Evolutionary conservation across 495 filamentous ascomycete genomes (phyloP).

Genomic region (Peziza echinospora): DNA sequence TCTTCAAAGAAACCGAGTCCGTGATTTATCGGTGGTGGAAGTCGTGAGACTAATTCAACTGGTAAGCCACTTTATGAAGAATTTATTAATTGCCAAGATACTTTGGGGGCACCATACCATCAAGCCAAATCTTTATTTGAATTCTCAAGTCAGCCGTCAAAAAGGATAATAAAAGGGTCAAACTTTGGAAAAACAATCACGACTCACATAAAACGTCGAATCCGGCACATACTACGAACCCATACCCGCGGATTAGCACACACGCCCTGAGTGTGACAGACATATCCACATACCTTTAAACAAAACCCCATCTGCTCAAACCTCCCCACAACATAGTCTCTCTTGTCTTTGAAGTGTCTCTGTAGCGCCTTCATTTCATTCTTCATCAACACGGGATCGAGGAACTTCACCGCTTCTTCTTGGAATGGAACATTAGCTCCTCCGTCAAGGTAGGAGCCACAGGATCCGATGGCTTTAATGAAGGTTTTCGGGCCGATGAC

Average conservation of each 20-base stretch:
- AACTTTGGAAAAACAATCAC: too few species aligned
- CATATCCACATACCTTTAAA: constrained; percentile 1
- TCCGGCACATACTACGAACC: constrained; percentile 56
- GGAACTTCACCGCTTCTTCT: constrained; percentile 77
- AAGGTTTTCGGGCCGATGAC: constrained; percentile 91
- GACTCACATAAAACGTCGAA: constrained; percentile 55
- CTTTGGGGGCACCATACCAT: constrained; percentile 28
- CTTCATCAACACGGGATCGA: constrained; percentile 57
- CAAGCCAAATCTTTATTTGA: constrained; percentile 70
- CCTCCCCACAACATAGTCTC: constrained; percentile 65
- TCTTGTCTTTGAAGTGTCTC: constrained; percentile 66
- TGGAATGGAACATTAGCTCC: constrained; percentile 91
- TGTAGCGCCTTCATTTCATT: constrained; percentile 83
- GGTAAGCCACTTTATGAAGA: too few species aligned
- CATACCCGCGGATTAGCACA: constrained; percentile 5
- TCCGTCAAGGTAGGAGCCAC: constrained; percentile 87
- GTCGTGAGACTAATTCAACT: constrained; percentile 7
- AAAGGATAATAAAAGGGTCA: constrained; percentile 10
- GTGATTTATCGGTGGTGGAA: constrained; percentile 62
- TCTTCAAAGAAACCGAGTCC: constrained; percentile 93
- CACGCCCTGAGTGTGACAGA: neutral
- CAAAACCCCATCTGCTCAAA: constrained; percentile 68
- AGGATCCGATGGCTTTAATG: constrained; percentile 78
- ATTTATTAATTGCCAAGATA: too few species aligned
- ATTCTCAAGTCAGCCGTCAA: too few species aligned